Conservation (phyloP, 2,329 filamentous ascomycete species). For the Beauveria scarabaeidicola region DNA sequence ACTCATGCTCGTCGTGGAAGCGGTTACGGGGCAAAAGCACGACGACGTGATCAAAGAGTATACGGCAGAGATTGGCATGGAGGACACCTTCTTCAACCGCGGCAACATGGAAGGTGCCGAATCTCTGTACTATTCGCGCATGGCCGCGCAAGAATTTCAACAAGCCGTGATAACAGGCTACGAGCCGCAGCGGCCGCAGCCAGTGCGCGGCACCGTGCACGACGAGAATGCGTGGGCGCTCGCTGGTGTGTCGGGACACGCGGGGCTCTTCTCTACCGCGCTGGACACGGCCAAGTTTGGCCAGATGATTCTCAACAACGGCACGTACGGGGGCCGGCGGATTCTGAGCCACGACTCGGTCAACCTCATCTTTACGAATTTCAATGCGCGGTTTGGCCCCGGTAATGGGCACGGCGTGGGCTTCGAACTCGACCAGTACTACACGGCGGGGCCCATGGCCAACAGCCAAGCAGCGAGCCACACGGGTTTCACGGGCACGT, state of each 20-base stretch:
- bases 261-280: conserved; percentile 27
- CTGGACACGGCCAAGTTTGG: conserved; percentile 23
- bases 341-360: conserved; percentile 22
- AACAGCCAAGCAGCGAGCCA: conserved; percentile 18
- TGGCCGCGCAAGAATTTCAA: conserved; percentile 25
- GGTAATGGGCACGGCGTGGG: conserved; percentile 22
- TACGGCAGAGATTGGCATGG: conserved; percentile 22
- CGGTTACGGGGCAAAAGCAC: conserved; percentile 18
- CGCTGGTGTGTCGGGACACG: conserved; percentile 26
- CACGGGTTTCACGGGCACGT: conserved; percentile 19
- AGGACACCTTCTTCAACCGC: conserved; percentile 25
- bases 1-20: conserved; percentile 22
- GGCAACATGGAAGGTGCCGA: conserved; percentile 21
- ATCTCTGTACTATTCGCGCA: conserved; percentile 18
- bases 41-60: conserved; percentile 20
- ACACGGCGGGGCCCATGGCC: conserved; percentile 23
- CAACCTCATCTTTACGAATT: conserved; percentile 25
- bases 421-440: conserved; percentile 25
- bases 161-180: conserved; percentile 20
- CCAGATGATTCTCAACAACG: conserved; percentile 30
- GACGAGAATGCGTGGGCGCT: conserved; percentile 29
- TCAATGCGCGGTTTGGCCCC: conserved; percentile 20
- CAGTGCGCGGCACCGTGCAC: conserved; percentile 29
- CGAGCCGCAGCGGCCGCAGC: conserved; percentile 27
- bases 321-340: conserved; percentile 23